Base-by-base conservation (phyloP, 2,329 filamentous ascomycete genomes). In the Proliferodiscus dingleyae region DNA sequence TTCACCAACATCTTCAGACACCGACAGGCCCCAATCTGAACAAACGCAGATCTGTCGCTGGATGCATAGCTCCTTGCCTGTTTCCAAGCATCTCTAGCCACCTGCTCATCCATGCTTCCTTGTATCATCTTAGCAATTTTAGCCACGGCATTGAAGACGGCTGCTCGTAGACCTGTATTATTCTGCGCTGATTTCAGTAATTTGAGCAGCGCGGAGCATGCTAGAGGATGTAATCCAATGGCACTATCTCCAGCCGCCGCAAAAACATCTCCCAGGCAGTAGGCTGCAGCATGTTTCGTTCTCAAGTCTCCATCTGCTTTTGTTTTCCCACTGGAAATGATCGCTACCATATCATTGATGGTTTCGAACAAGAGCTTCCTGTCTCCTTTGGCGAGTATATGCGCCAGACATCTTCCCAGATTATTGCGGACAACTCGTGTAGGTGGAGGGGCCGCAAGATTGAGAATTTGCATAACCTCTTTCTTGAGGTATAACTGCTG, bases 11-110 rank as follows among this genome's bases (percentile, higher is more conserved):
- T 74, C 61, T 86, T 84, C 51, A 98, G 69, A 62, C 88, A 94
- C 54, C 81, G 81, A 60, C 87, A 94, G 7, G 88, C 86, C 46
- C 81, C 79, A 13, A 85, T 77, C 63, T 95, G 81, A 6, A 91
- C 89, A 26, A 95, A 74, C 2, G 81, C 75, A 3, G 89, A 87
- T 66, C 93, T 97, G 66, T 98, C 94, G 49, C 74, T 75, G 0
- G 81, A 75, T 22, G 85, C 85, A 56, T 85, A 77, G 65, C 76
- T 88, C 52, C 93, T 82, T 21, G 83, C 85, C 64, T 91, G 87
- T 66, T 96, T 98, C 89, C 89, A 97, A 13, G 94, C 80, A 64
- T 96, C 90, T 60, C 89, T 81, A n/a, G 87, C 87, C 29, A 90
- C 74, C 44, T 71, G 73, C 66, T 98, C 93, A 57, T 98, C 93